Evolutionary conservation across 1,284 basidiomycete species (phyloP), one percentile per base, ranked within the genome.

Genomic region (Trichosporon coremiiforme): DNA sequence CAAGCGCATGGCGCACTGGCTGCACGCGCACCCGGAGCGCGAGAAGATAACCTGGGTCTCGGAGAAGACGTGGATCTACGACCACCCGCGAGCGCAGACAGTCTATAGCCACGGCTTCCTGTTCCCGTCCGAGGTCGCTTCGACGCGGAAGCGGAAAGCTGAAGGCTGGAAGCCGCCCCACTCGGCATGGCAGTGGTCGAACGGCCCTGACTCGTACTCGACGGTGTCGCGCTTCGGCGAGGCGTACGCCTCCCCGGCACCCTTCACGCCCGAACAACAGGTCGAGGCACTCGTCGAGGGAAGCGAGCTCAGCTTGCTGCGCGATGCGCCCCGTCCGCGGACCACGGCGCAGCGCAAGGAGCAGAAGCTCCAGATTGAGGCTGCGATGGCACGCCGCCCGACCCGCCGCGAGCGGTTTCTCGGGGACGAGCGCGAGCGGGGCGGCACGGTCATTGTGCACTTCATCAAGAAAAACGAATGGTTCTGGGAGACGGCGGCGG

Each of bases 1-100:
- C 31, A 96, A 98, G 83, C 90, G 94, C 78, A 85, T 87, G n/a
- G 90, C 95, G 2, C 91, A 90, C 75, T 99, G 96, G 97, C 94
- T 99, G 88, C 87, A 88, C 41, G 80, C 90, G 69, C 95, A 98
- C 84, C 96, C 96, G 0, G 88, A 90, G 63, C 88, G 90, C 13
- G 84, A 87, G 41, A 87, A 90, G 74, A 89, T 99, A 45, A 88
- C 93, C 67, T 98, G 94, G 94, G 87, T 88, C 35, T 91, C 92
- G 76, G 96, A 99, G 80, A 89, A 90, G 33, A 98, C 96, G 83
- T 98, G 94, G 93, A 94, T 99, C 75, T 98, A 99, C 83, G 96
- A 99, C 82, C 95, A 98, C 83, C 96, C 96, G 0, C 91, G 94
- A 66, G 89, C 92, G 2, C 90, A 91, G 64, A 98, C 95, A 20